Evolutionary conservation across 768 basidiomycete genomes (phyloP).

Genomic region (Lactarius evosmus): DNA sequence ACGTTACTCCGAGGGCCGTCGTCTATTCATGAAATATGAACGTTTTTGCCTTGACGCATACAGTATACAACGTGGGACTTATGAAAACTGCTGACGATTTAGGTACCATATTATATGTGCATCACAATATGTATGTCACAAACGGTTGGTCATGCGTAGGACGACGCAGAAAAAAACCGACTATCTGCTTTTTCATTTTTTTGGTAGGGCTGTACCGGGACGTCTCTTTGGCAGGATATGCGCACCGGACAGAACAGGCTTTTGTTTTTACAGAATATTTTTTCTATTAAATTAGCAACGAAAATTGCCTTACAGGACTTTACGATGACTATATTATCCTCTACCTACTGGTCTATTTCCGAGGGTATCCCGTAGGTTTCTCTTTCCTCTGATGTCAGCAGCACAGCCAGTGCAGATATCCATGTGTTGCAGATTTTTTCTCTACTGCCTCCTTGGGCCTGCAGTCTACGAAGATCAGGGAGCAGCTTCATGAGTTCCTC

Average conservation of each 20-base stretch:
- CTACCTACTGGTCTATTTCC: not conserved
- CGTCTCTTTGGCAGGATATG: no score
- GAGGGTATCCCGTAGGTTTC: not conserved
- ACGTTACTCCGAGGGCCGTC: not conserved
- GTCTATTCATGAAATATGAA: not conserved
- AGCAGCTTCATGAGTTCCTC: not conserved
- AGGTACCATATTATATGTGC: no score
- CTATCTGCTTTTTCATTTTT: no score
- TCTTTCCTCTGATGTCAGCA: not conserved
- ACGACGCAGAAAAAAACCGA: no score
- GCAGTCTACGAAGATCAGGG: not conserved
- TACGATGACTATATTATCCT: not conserved
- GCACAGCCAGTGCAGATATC: slow-evolving; percentile 6
- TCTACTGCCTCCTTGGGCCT: not conserved
- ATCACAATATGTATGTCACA: no score
- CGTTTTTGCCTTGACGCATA: not conserved
- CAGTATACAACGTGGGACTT: no score
- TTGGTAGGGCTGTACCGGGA: no score
- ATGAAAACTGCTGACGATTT: no score
- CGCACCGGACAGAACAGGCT: no score
- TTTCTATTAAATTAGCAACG: not conserved
- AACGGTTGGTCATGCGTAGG: no score
- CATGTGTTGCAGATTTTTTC: slow-evolving; percentile 5
- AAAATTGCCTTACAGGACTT: not conserved
- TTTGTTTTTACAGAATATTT: not conserved